Evolutionary conservation across 2,329 filamentous ascomycete genomes (phyloP).

Genomic region (Fusarium cyanostomum): DNA sequence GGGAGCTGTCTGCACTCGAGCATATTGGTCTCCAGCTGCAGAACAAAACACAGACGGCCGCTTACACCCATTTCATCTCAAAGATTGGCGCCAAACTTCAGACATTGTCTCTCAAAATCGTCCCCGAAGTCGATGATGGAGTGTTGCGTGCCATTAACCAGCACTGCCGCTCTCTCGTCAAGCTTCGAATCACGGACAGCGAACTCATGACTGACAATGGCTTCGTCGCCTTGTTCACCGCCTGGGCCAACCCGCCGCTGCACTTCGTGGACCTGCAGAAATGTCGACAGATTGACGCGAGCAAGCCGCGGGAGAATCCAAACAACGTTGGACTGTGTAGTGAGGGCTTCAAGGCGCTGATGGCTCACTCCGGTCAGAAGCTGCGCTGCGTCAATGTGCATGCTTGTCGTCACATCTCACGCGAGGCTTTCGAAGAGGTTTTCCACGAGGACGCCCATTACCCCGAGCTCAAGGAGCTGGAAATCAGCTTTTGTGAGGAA

Average conservation of each 20-base stretch:
- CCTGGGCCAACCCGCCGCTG: conserved; percentile 79
- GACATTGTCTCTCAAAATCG: conserved; percentile 80
- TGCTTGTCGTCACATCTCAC: conserved; percentile 83
- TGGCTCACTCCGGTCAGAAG: conserved; percentile 78
- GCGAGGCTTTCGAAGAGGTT: conserved; percentile 75
- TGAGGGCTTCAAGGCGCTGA: conserved; percentile 79
- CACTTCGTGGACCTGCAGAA: conserved; percentile 77
- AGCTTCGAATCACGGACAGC: conserved; percentile 85
- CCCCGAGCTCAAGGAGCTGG: conserved; percentile 73
- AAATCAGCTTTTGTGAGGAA: conserved; percentile 79
- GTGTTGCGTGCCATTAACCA: conserved; percentile 77
- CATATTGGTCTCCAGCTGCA: conserved; percentile 79
- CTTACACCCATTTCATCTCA: conserved; percentile 69
- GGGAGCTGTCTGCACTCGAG: conserved; percentile 69
- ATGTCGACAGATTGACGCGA: conserved; percentile 79
- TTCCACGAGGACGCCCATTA: conserved; percentile 73
- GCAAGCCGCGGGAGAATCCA: conserved; percentile 71
- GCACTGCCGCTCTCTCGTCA: conserved; percentile 73
- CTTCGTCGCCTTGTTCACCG: conserved; percentile 76
- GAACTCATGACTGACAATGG: conserved; percentile 78
- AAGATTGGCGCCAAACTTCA: conserved; percentile 72
- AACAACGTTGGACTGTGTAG: conserved; percentile 77
- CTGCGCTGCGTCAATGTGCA: conserved; percentile 79
- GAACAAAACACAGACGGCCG: conserved; percentile 62
- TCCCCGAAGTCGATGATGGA: conserved; percentile 71